Percentiles rank a stretch among this genome's conserved stretches.
These are phyloP conservation scores for Phytophthora citrophthora DNA, from an alignment of 352 stramenopile genomes.

Conservation along the genomic window DNA sequence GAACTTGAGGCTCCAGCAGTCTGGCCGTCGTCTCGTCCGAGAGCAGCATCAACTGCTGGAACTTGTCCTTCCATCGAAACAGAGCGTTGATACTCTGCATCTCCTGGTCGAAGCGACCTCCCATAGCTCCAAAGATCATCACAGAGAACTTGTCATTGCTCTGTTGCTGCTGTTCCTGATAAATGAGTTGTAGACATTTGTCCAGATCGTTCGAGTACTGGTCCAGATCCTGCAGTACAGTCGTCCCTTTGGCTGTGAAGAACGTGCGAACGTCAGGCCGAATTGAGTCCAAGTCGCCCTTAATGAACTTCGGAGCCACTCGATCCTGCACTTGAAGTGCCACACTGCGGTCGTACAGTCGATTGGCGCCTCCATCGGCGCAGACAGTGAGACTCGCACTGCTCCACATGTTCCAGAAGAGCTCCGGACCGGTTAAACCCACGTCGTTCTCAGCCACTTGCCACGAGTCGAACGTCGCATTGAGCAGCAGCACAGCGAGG, in stretches of 20 bases:
- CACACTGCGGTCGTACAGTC: conserved; percentile 85
- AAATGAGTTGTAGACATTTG: conserved; percentile 83
- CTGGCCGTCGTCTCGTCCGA: conserved; percentile 91
- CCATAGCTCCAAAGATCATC: conserved; percentile 95
- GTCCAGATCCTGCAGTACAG: conserved; percentile 79
- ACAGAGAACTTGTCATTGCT: conserved; percentile 59
- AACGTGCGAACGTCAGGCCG: conserved; percentile 84
- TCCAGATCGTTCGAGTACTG: conserved; percentile 97
- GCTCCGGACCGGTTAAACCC: conserved; percentile 30
- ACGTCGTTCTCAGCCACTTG: conserved; percentile 32
- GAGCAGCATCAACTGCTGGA: conserved; percentile 87
- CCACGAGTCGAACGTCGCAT: conserved; percentile 57
- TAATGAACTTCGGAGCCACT: conserved; percentile 91
- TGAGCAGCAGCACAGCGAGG: conserved; percentile 71
- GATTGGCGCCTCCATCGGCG: conserved; percentile 96
- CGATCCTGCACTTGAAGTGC: conserved; percentile 43
- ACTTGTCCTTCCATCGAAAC: conserved; percentile 86
- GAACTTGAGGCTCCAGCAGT: conserved; percentile 68
- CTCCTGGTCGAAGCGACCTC: conserved; percentile 97
- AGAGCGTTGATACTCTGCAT: conserved; percentile 96
- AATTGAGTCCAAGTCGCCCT: conserved; percentile 96
- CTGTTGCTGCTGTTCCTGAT: conserved; percentile 45
- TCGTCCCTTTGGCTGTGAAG: conserved; percentile 74
- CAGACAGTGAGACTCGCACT: conserved; percentile 82
- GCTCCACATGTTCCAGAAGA: conserved; percentile 81